A percentile compares a stretch with the other conserved stretches of the same genome.
These are phyloP conservation scores for Hypoxylon intermedium DNA, from an alignment of 495 filamentous ascomycete species.

Conservation along the genomic window DNA sequence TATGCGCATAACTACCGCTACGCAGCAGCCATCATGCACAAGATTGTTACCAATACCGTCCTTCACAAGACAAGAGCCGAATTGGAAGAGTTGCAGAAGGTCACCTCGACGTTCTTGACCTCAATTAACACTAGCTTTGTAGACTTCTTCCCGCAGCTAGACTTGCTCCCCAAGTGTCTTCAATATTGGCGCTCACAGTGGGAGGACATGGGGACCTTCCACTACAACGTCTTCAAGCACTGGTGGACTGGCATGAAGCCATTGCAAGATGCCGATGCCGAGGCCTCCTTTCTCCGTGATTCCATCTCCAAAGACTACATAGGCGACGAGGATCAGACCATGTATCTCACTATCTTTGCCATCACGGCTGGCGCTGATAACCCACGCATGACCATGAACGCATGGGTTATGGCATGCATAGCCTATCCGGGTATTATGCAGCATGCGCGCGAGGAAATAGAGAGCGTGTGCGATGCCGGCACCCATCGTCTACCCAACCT, in stretches of 20 bases:
- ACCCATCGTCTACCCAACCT: conserved; percentile 50
- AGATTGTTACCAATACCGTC: conserved; percentile 33
- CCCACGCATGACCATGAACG: conserved; percentile 49
- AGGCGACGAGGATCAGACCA: conserved; percentile 51
- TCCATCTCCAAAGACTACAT: conserved; percentile 48
- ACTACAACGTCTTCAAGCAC: conserved; percentile 43
- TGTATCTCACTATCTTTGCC: conserved; percentile 51
- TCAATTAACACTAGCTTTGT: conserved; percentile 43
- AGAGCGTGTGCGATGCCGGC: conserved; percentile 47
- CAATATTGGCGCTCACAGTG: conserved; percentile 52
- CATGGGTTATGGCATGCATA: conserved; percentile 47
- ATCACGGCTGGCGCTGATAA: conserved; percentile 57
- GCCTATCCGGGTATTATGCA: conserved; percentile 41
- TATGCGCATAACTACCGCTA: conserved; percentile 50
- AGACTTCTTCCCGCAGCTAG: conserved; percentile 53
- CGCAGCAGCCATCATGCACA: conserved; percentile 45
- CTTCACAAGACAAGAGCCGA: conserved; percentile 19
- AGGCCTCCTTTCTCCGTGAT: conserved; percentile 45
- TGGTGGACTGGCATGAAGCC: conserved; percentile 47
- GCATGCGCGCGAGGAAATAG: conserved; percentile 47
- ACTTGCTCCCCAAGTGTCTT: conserved; percentile 45
- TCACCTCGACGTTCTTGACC: conserved; percentile 38
- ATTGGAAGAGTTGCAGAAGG: conserved; percentile 42
- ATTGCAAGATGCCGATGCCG: not conserved
- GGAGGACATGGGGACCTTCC: conserved; percentile 39